Evolutionary conservation across 2,329 filamentous ascomycete genomes (phyloP), one percentile per base, ranked within the genome.

Genomic region (Xylaria polymorpha): DNA sequence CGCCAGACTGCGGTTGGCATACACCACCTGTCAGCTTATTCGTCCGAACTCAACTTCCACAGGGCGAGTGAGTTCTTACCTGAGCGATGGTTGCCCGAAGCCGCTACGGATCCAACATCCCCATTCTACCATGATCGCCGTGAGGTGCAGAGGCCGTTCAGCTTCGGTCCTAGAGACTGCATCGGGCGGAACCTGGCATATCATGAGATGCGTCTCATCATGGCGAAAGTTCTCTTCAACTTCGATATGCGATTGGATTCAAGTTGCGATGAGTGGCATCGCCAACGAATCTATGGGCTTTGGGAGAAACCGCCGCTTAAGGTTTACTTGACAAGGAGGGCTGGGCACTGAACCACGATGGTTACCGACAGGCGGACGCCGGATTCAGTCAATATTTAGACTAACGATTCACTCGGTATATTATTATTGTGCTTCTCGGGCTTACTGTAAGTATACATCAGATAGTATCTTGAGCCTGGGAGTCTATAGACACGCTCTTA

Each of bases 151-250:
- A 68, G 64, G 53, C 74, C 74, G 0, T 76, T 76, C 46, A 72
- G 66, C 51, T 72, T 71, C 22, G 74, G 73, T 0, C 71, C 73
- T 2, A 68, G 73, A 7, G 69, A 73, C 43, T 76, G 73, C 20
- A 72, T 75, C 7, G 72, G 74, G 9, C 67, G 73, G n/a, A 72
- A 72, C 41, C 35, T 76, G 43, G 74, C 74, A 4, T 66, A 69
- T 29, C 74, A 74, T 37, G 75, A 77, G 68, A 75, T 77, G 74
- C 73, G 72, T 3, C 63, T 75, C 35, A 75, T 76, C 64, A 70
- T 76, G 65, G 73, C 75, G 6, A 73, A 64, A 22, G 18, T 77
- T 9, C 50, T 77, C 14, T 76, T 72, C 66, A 70, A 74, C 44
- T 77, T 77, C 29, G 74, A 76, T 32, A 15, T 76, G 51, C 57